Conservation (phyloP, 1,139 yeast genomes). For the Geotrichum australiense region DNA sequence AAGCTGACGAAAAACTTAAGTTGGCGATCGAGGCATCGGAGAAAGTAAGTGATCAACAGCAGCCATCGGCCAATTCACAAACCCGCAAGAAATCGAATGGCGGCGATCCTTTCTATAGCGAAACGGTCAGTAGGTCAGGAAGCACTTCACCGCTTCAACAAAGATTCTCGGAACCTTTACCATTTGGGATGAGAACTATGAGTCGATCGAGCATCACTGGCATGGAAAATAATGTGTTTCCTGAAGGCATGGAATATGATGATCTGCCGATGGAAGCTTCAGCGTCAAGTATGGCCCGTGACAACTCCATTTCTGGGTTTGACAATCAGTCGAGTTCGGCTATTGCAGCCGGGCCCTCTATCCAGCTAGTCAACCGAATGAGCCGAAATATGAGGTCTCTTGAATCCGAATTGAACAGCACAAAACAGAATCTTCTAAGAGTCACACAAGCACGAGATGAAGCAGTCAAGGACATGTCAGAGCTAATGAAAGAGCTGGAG, state of each 20-base stretch:
- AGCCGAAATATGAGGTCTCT: conserved; percentile 68
- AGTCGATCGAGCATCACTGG: conserved; percentile 11
- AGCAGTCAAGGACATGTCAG: conserved; percentile 60
- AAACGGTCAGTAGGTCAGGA: conserved; percentile 11
- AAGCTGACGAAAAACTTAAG: conserved; percentile 9
- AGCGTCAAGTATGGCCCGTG: neutral
- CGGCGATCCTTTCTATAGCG: conserved; percentile 1
- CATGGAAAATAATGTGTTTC: conserved; percentile 3
- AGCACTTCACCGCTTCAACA: conserved; percentile 13
- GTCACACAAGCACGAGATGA: conserved; percentile 53
- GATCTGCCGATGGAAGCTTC: neutral
- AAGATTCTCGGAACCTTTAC: conserved; percentile 1
- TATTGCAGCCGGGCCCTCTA: conserved; percentile 36
- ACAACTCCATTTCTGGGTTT: conserved; percentile 17
- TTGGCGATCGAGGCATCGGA: conserved; percentile 2
- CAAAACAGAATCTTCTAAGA: conserved; percentile 55
- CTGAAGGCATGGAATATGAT: neutral
- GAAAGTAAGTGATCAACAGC: conserved; percentile 4
- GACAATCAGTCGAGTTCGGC: conserved; percentile 26
- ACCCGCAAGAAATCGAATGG: conserved; percentile 11
- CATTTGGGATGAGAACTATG: conserved; percentile 5
- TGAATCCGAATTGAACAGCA: conserved; percentile 65
- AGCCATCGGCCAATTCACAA: neutral
- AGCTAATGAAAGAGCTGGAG: conserved; percentile 50
- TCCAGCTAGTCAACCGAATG: conserved; percentile 66